Conservation (phyloP, 1,139 yeast species). For the Kodamaea plutei region DNA sequence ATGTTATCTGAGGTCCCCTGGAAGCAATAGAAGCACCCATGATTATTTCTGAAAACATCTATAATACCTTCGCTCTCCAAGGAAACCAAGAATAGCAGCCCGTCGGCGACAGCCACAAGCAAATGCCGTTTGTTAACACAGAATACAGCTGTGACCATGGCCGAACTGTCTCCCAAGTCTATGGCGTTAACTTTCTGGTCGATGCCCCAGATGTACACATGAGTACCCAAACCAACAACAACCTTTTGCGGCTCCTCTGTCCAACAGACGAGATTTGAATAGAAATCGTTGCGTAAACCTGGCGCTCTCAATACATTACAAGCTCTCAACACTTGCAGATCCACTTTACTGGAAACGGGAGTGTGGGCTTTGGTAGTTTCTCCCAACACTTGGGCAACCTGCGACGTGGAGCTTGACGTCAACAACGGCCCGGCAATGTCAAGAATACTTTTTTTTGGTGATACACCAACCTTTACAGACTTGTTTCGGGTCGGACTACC, state of each 20-base stretch:
- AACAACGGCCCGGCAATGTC: too few relatives aligned
- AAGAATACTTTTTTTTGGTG: too few relatives aligned
- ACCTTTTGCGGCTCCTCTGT: conserved; percentile 46
- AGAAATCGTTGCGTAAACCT: conserved; percentile 72
- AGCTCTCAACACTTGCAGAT: conserved; percentile 7
- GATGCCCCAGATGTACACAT: conserved; percentile 66
- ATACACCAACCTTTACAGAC: too few relatives aligned
- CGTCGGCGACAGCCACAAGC: conserved; percentile 48
- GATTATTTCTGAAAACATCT: conserved; percentile 28
- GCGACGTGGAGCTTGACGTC: too few relatives aligned
- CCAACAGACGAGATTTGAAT: conserved; percentile 78
- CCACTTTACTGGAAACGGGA: neutral
- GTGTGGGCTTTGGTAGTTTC: too few relatives aligned
- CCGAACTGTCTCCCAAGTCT: conserved; percentile 23
- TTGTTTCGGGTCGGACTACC: too few relatives aligned
- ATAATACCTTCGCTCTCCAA: conserved; percentile 13
- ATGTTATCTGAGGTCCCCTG: conserved; percentile 52
- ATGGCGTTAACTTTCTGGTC: conserved; percentile 39
- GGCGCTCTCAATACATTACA: conserved; percentile 62
- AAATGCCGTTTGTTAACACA: conserved; percentile 47
- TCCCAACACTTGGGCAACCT: too few relatives aligned
- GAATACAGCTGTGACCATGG: conserved; percentile 48
- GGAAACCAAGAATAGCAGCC: conserved; percentile 22
- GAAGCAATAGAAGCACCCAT: conserved; percentile 53
- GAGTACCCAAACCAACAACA: conserved; percentile 64